A percentile compares a stretch with the other conserved stretches of the same genome.
These are phyloP conservation scores for Mycosarcoma maydis DNA, from an alignment of 1,284 basidiomycete genomes.

Conservation along the genomic window DNA sequence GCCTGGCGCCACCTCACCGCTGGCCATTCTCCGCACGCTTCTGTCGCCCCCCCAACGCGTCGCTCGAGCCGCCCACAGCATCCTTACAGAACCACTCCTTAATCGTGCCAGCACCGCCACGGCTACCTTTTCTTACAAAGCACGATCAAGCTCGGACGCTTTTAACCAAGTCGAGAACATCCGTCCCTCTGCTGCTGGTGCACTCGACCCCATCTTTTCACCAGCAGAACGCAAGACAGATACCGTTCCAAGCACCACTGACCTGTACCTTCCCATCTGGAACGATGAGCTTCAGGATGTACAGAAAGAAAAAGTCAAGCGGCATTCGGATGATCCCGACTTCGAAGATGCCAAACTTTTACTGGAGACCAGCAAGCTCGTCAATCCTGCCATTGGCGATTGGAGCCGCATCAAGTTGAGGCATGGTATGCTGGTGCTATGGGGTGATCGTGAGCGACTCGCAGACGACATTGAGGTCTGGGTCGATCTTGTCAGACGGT, in stretches of 20 bases:
- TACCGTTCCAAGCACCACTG: constrained; percentile 32
- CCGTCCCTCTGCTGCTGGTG: constrained; percentile 21
- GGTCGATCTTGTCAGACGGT: constrained; percentile 42
- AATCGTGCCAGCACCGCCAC: constrained; percentile 18
- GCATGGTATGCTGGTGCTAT: constrained; percentile 56
- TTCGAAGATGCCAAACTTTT: constrained; percentile 26
- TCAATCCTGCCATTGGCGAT: constrained; percentile 60
- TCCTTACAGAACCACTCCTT: constrained; percentile 53
- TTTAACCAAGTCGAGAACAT: constrained; percentile 31
- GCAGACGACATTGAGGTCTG: constrained; percentile 62
- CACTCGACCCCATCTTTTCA: constrained; percentile 54
- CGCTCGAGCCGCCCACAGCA: constrained; percentile 42
- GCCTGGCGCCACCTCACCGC: constrained; percentile 17
- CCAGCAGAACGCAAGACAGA: constrained; percentile 46
- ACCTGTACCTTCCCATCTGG: constrained; percentile 50
- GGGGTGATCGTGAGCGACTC: constrained; percentile 61
- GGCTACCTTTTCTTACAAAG: background rate
- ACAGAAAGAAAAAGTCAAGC: constrained; percentile 5
- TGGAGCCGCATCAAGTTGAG: constrained; percentile 55
- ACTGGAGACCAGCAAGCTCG: constrained; percentile 50
- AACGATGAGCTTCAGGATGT: background rate
- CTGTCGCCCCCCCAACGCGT: constrained; percentile 34
- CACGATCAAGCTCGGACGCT: constrained; percentile 11
- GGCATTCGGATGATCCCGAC: constrained; percentile 14
- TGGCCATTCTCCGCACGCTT: constrained; percentile 29